Evolutionary conservation across 306 rosid species (phyloP).

Genomic region (Hippophae rhamnoides): DNA sequence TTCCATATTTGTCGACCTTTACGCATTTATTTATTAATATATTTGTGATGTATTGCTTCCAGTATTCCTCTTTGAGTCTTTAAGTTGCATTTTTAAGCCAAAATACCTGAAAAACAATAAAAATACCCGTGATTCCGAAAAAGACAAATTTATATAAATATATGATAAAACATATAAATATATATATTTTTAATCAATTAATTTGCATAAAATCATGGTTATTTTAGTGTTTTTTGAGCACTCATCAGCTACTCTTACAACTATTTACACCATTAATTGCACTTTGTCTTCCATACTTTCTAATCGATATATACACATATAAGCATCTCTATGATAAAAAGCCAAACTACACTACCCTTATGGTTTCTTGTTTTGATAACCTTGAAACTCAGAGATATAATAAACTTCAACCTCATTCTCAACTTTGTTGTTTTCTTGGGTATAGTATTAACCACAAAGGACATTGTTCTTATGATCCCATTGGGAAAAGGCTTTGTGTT

Average conservation of each 20-base stretch:
- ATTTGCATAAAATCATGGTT: too few species aligned
- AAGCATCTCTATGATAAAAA: not conserved
- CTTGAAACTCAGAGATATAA: not conserved
- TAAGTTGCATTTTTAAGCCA: too few species aligned
- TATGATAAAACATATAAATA: too few species aligned
- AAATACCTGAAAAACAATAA: too few species aligned
- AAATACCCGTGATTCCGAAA: too few species aligned
- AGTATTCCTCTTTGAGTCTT: too few species aligned
- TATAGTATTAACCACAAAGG: conserved; percentile 1
- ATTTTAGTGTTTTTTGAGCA: too few species aligned
- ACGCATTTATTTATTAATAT: too few species aligned
- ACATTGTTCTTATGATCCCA: not conserved
- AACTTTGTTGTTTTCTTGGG: not conserved
- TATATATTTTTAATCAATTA: too few species aligned
- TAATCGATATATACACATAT: not conserved
- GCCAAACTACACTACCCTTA: not conserved
- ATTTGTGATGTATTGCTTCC: too few species aligned
- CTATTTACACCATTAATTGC: not conserved
- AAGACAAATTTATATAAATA: too few species aligned
- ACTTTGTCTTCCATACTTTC: not conserved
- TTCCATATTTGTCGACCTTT: too few species aligned
- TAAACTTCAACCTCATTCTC: conserved; percentile 1
- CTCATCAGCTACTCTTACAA: not conserved
- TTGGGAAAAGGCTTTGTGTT: not conserved
- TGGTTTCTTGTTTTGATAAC: conserved; percentile 1